phyloP scores from a whole-genome alignment of 2,329 filamentous ascomycete genomes.

The Zymoseptoria passerinii region DNA sequence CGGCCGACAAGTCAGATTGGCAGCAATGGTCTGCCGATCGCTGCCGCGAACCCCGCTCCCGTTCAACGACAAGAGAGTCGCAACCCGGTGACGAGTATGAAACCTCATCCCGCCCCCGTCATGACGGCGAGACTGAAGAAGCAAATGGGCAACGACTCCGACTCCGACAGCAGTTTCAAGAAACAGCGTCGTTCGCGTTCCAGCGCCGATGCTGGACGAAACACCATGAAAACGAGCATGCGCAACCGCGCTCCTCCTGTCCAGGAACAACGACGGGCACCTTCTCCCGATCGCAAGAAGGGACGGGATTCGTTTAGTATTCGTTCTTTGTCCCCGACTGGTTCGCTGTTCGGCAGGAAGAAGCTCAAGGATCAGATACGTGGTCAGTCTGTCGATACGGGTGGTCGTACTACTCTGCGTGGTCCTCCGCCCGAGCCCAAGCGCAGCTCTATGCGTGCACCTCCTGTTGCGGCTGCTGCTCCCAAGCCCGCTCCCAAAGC shows the following conservation, averaged over 20 bases:
- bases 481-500: constrained; percentile 3
- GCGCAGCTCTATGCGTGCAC: not conserved
- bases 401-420: constrained; percentile 17
- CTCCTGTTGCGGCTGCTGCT: not conserved
- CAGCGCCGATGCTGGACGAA: constrained; percentile 31
- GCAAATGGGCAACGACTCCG: constrained; percentile 34
- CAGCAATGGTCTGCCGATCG: not conserved
- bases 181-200: constrained; percentile 42
- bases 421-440: constrained; percentile 4
- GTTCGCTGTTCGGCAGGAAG: constrained; percentile 41
- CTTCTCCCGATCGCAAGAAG: constrained; percentile 23
- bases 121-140: constrained; percentile 21
- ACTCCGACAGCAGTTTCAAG: constrained; percentile 66
- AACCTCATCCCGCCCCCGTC: constrained; percentile 6
- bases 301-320: constrained; percentile 46
- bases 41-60: constrained; percentile 15
- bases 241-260: constrained; percentile 38
- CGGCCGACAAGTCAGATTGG: constrained; percentile 10
- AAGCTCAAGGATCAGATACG: constrained; percentile 22
- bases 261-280: constrained; percentile 36
- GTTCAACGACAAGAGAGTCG: not conserved
- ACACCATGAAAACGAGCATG: constrained; percentile 68
- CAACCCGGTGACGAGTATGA: not conserved
- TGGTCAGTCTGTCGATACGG: constrained; percentile 18
- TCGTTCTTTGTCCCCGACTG: constrained; percentile 60